A percentile compares a stretch with the other conserved stretches of the same genome.
Conservation (phyloP, 257 asterid species). For the Ehretia macrophylla region DNA sequence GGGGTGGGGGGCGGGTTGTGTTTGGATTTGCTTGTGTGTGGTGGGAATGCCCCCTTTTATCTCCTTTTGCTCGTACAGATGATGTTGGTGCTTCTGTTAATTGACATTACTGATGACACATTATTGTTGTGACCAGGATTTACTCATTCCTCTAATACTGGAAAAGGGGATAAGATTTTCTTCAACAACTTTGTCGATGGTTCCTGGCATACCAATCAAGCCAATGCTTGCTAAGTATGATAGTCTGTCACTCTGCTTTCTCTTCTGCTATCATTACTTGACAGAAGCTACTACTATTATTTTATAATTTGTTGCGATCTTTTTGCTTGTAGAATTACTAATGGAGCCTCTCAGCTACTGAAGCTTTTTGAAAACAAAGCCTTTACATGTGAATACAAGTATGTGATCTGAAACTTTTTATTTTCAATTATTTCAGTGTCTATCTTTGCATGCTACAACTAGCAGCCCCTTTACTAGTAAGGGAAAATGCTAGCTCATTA, state of each 20-base stretch:
- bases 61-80: not conserved
- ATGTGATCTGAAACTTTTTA: slow-evolving; percentile 17
- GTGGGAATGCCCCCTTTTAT: not conserved
- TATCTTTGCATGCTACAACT: no score
- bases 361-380: slow-evolving; percentile 63
- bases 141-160: slow-evolving; percentile 68
- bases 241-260: no score
- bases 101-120: not conserved
- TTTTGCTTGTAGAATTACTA: slow-evolving; percentile 57
- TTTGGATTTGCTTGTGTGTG: no score
- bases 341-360: slow-evolving; percentile 69
- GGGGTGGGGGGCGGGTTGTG: no score
- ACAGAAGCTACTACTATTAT: no score
- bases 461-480: no score
- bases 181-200: slow-evolving; percentile 61
- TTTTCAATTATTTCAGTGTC: not conserved
- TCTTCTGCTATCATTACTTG: no score
- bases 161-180: slow-evolving; percentile 75
- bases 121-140: slow-evolving; percentile 43
- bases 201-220: slow-evolving; percentile 88
- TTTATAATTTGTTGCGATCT: slow-evolving; percentile 9
- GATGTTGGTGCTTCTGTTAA: not conserved
- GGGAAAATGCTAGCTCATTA: no score
- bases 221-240: slow-evolving; percentile 94
- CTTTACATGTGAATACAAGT: slow-evolving; percentile 90